Base-by-base conservation (phyloP, 73 alveolate genomes). In the Symbiodinium natans region DNA sequence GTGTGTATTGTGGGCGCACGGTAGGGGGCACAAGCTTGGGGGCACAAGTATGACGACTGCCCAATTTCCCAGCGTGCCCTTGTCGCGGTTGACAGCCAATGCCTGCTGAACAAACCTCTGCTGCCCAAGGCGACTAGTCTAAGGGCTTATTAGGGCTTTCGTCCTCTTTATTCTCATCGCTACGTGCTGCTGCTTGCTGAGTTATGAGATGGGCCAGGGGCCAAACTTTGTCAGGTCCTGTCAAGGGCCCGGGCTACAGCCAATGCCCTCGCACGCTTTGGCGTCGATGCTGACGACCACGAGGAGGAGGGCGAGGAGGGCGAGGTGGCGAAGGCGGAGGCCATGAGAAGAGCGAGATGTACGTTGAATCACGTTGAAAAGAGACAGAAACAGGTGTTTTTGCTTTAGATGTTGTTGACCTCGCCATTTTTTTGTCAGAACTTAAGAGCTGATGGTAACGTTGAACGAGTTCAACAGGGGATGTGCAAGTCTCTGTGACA, bases 271-370 rank as follows among this genome's bases (percentile, higher is more conserved):
- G 94, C 94, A 25, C 43, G 25, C 34, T 77, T 6, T 36, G 94
- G 94, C 84, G 68, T 87, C 43, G 94, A 87, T 25, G 86, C 41
- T 23, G 85, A 59, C 36, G 94, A 87, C 42, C 54, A 34, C 42
- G 86, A 56, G 68, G 85, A 87, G 34, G 73, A 38, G 34, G 94
- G 59, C 43, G 94, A 63, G 42, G 85, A 27, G 25, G 71, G 13
- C 21, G 83, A 7, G 38, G 41, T 31, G 11, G 63, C 27, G 40
- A 83, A 1, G 38, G 34, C 46, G 0, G 36, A 17, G 54, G 31
- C 17, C 86, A 33, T 27, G 41, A 11, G 39, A 13, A 38, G 19
- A 13, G 21, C 23, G 87, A 6, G 4, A 19, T 29, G 29, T 19
- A 3, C 34, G n/a, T 25, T n/a, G 84, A 36, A 25, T 56, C 6